These are phyloP conservation scores for Colletotrichum paranaense DNA, from an alignment of 2,329 filamentous ascomycete species.

Conservation along the genomic window DNA sequence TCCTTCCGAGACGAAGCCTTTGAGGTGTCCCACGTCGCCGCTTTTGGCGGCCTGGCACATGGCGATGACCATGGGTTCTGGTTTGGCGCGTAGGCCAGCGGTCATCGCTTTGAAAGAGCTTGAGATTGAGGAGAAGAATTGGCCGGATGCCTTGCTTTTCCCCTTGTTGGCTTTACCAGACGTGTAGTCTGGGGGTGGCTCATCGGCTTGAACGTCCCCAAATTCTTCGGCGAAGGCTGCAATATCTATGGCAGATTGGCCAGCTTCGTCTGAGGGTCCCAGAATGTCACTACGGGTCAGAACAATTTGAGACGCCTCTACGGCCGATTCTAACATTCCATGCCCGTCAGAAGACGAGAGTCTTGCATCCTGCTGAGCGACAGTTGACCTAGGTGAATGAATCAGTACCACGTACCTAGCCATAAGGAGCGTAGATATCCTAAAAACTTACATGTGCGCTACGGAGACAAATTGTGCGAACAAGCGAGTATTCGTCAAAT, in stretches of 20 bases:
- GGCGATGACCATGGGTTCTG: constrained; percentile 50
- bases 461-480: constrained; percentile 35
- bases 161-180: constrained; percentile 16
- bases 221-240: neutral
- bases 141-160: constrained; percentile 29
- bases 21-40: constrained; percentile 48
- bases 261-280: neutral
- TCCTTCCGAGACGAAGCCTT: constrained; percentile 47
- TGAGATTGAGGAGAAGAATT: constrained; percentile 43
- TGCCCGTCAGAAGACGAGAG: constrained; percentile 27
- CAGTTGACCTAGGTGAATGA: constrained; percentile 9
- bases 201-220: neutral
- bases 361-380: constrained; percentile 17
- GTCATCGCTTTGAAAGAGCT: constrained; percentile 50
- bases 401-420: neutral
- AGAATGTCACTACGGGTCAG: constrained; percentile 12
- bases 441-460: constrained; percentile 23
- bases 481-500: constrained; percentile 41
- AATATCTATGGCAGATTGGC: neutral
- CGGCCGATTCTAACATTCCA: constrained; percentile 18
- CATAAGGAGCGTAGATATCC: too few relatives aligned
- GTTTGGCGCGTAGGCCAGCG: constrained; percentile 45
- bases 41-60: constrained; percentile 48
- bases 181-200: neutral
- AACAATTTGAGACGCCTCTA: constrained; percentile 27